Evolutionary conservation across 192 early-diverging fungal genomes (phyloP), one percentile per base, ranked within the genome.

Genomic region (Chytriomyces confervae): DNA sequence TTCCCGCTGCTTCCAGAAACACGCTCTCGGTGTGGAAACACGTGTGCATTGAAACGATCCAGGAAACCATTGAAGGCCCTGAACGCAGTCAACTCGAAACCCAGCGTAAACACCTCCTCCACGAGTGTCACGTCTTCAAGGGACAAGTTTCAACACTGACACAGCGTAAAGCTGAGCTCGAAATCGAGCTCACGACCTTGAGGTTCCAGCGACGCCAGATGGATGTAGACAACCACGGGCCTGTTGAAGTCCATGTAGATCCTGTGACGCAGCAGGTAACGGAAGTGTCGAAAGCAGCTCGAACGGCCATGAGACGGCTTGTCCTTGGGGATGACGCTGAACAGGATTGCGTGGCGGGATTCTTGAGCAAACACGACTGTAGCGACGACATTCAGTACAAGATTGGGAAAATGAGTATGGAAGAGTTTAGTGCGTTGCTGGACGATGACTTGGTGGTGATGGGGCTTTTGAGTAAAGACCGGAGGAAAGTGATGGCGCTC

Each of bases 331-430:
- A 81, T 24, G 86, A 81, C 16, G 78, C 83, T 16, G 50, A n/a
- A 5, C 61, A 62, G 18, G 76, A 81, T 47, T 36, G 18, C 13
- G 75, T 89, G 24, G 50, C 70, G 11, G 49, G 57, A 2, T 65
- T 89, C 23, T 75, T 89, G 6, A 62, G 57, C 5, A 89, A 89
- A 64, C 85, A 89, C 71, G 87, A 85, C 18, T 81, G 85, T n/a
- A 57, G 76, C n/a, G 46, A 60, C 36, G 81, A 81, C 7, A 77
- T 83, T 6, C 82, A 84, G 66, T 20, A 66, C 6, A 80, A 80
- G 20, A 67, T 88, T 36, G 61, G 67, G 7, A 61, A 69, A 48
- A 76, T 84, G 79, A 83, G 80, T 23, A 57, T 89, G n/a, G 81
- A 84, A 18, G 49, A 61, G 10, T 89, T 89, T 62, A 75, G 80